Evolutionary conservation across 2,329 filamentous ascomycete genomes (phyloP), one percentile per base, ranked within the genome.

Genomic region (Thelonectria rubi): DNA sequence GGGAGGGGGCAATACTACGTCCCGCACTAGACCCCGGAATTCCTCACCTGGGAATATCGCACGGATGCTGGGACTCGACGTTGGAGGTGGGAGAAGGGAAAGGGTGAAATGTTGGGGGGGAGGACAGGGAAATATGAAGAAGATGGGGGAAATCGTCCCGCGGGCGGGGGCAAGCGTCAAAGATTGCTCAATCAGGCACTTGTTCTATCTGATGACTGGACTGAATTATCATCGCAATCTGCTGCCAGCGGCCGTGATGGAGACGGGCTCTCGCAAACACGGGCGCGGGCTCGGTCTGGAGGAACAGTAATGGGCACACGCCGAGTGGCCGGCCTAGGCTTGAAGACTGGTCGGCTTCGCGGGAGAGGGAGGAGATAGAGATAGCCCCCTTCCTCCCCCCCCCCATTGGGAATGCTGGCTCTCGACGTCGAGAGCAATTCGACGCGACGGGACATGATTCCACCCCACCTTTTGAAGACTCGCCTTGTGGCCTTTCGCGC

Each of bases 231-330:
- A 69, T 63, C 54, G 47, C 50, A 64, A 61, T 56, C 55, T 58
- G 50, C 3, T 3, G n/a, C 15, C 5, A 12, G 5, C 42, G 39
- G 52, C 47, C 12, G 43, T 40, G 42, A 45, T 62, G 48, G 52
- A 55, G 51, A 58, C 15, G 56, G 30, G 7, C 58, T 26, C 52
- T 58, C 42, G 5, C 24, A 34, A 26, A 24, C 42, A 14, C 24
- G 24, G 4, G 4, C 51, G 20, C 20, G 51, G 50, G 46, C 34
- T 64, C 62, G 58, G 59, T 64, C 62, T 64, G 62, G 62, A 53
- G 65, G 51, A 66, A 62, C 53, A 61, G 52, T 57, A 70, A 70
- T 64, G 59, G 50, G 58, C n/a, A 64, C 61, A 55, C 55, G 61
- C 58, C 64, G 58, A 64, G 52, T 59, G 62, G 62, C 40, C 60